Base-by-base conservation (phyloP, 2,329 filamentous ascomycete species). In the Emericellopsis cladophorae region DNA sequence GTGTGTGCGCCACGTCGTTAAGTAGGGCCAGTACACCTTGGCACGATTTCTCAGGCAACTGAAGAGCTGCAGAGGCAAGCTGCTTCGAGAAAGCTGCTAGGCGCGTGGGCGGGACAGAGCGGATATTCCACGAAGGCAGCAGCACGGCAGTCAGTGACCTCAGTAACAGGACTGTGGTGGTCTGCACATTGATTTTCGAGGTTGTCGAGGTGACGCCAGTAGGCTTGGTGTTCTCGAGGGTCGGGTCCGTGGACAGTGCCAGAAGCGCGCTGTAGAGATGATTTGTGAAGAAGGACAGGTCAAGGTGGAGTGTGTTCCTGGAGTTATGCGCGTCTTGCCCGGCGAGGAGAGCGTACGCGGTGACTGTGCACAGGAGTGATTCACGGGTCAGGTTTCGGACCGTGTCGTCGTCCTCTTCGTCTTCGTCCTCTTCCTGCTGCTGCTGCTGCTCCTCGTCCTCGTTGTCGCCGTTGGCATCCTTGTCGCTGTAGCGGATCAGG, bases 21-120 rank as follows among this genome's bases (percentile, higher is more conserved):
- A 96, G 61, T 23, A 98, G 67, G 2, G 81, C 81, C 5, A 95
- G 66, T 41, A 90, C 72, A 0, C 90, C 90, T 48, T 87, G 74
- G 33, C 79, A 76, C 1, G 85, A 93, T 59, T 94, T 95, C 61
- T 95, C 90, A 0, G 92, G 92, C 21, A 95, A 64, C 49, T 96
- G 92, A 38, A 98, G 68, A 0, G 86, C 75, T 1, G 80, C 68
- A 0, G 82, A 83, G 69, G 92, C 79, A 26, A 98, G 76, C 54
- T 94, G 86, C 66, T 98, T 98, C 10, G 83, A 76, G 62, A 96
- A 98, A 10, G 88, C 85, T 11, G 87, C 90, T n/a, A 96, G 72
- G 14, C 88, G 80, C 16, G 89, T 62, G 0, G 89, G 88, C 1
- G 92, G 87, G 3, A 88, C 74, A 44, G 82, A 72, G 54, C 84